phyloP scores from a whole-genome alignment of 768 basidiomycete species.

The Phylloporus arenicola region DNA sequence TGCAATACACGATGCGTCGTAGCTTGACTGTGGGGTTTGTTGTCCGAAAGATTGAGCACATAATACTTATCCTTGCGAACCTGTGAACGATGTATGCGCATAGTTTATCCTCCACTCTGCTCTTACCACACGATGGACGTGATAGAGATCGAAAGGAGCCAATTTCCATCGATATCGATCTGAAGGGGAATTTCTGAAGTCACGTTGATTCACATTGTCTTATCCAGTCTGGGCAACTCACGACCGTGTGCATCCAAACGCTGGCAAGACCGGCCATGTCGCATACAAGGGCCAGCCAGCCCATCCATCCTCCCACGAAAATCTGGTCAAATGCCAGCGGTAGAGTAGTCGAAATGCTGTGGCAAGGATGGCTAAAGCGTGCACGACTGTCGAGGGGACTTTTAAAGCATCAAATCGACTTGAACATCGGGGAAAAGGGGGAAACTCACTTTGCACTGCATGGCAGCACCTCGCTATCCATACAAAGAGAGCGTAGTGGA shows the following conservation, averaged over 20 bases:
- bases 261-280: conserved; percentile 17
- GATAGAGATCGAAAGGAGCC: conserved; percentile 18
- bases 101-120: too few species aligned
- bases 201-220: not conserved
- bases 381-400: conserved; percentile 15
- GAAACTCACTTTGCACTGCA: conserved; percentile 14
- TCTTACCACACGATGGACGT: conserved; percentile 22
- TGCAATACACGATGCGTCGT: conserved; percentile 12
- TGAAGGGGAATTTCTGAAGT: not conserved
- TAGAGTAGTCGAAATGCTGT: conserved; percentile 19
- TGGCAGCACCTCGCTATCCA: not conserved
- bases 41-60: conserved; percentile 23
- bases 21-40: conserved; percentile 7
- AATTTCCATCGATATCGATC: not conserved
- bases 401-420: not conserved
- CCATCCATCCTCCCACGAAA: conserved; percentile 29
- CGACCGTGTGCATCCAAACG: conserved; percentile 12
- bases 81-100: conserved; percentile 2
- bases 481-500: not conserved
- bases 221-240: not conserved
- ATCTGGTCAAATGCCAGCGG: conserved; percentile 15
- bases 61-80: conserved; percentile 26
- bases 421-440: not conserved
- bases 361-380: conserved; percentile 15
- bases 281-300: conserved; percentile 19